Evolutionary conservation across 352 stramenopile species (phyloP).

Genomic region (Phytopythium boreale): DNA sequence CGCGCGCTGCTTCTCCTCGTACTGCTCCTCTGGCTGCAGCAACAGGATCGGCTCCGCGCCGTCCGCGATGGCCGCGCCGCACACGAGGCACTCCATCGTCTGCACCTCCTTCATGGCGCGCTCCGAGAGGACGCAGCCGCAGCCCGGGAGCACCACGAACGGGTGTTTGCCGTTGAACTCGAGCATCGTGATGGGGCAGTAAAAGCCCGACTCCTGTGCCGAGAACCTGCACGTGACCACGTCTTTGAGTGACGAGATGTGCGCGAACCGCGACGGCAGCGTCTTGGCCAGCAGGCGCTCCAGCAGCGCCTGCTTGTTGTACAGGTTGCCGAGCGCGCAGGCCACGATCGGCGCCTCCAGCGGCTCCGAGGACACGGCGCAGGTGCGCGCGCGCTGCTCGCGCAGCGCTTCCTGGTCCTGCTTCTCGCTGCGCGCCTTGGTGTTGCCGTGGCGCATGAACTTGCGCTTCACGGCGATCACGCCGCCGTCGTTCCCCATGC

Average conservation of each 20-base stretch:
- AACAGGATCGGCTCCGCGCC: constrained; percentile 58
- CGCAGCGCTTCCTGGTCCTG: constrained; percentile 55
- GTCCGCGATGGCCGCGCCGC: constrained; percentile 42
- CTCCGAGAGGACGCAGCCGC: constrained; percentile 88
- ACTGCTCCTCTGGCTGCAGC: constrained; percentile 54
- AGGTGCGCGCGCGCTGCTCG: constrained; percentile 62
- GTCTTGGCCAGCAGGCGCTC: constrained; percentile 78
- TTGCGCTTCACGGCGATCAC: constrained; percentile 94
- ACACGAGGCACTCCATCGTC: constrained; percentile 67
- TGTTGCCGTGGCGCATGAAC: constrained; percentile 90
- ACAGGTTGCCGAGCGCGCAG: constrained; percentile 89
- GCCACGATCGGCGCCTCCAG: constrained; percentile 84
- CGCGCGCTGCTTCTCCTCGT: constrained; percentile 38
- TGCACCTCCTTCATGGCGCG: constrained; percentile 84
- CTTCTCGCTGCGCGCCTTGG: constrained; percentile 68
- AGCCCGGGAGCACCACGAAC: constrained; percentile 79
- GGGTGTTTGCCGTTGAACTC: constrained; percentile 88
- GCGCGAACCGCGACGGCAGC: constrained; percentile 64
- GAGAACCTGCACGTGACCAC: constrained; percentile 73
- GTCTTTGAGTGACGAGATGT: constrained; percentile 88
- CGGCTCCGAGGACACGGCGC: constrained; percentile 77
- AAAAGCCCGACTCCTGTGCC: constrained; percentile 10
- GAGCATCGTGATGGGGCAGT: constrained; percentile 83
- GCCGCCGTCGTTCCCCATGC: constrained; percentile 92
- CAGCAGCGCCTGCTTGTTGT: constrained; percentile 91